Evolutionary conservation across 768 basidiomycete species (phyloP).

Genomic region (Pleurotus djamor): DNA sequence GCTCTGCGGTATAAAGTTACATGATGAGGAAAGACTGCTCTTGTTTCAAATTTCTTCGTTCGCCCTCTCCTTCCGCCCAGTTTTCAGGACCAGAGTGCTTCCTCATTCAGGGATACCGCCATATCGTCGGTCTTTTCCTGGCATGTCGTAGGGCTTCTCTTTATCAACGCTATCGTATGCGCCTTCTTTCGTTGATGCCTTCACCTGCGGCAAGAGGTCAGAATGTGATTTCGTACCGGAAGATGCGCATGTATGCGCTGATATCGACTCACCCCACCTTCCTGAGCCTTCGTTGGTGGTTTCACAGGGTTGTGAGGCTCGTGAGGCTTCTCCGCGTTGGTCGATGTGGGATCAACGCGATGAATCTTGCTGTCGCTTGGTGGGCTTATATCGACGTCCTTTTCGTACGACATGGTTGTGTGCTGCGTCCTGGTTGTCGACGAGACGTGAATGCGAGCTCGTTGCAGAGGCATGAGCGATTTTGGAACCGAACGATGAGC

Average conservation of each 20-base stretch:
- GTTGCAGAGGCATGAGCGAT: neutral
- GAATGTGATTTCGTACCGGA: neutral
- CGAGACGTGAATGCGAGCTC: neutral
- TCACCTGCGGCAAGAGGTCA: neutral
- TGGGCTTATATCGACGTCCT: constrained; percentile 44
- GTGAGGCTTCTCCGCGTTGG: constrained; percentile 43
- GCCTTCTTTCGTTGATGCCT: neutral
- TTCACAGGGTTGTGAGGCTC: constrained; percentile 30
- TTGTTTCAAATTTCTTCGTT: too few relatives aligned
- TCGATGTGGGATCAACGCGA: constrained; percentile 42
- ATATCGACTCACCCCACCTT: neutral
- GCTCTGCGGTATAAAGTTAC: too few relatives aligned
- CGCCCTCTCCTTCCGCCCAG: too few relatives aligned
- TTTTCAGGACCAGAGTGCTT: too few relatives aligned
- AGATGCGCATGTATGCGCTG: neutral
- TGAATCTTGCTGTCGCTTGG: constrained; percentile 37
- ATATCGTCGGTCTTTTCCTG: constrained; percentile 8
- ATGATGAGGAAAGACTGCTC: too few relatives aligned
- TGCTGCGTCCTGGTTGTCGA: constrained; percentile 15
- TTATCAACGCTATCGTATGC: neutral
- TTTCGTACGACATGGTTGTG: constrained; percentile 40
- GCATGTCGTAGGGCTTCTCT: neutral
- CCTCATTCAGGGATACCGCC: constrained; percentile 5
- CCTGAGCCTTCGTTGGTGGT: constrained; percentile 29
- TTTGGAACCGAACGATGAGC: neutral